Conservation (phyloP, 306 rosid species). For the Sphenostylis stenocarpa region DNA sequence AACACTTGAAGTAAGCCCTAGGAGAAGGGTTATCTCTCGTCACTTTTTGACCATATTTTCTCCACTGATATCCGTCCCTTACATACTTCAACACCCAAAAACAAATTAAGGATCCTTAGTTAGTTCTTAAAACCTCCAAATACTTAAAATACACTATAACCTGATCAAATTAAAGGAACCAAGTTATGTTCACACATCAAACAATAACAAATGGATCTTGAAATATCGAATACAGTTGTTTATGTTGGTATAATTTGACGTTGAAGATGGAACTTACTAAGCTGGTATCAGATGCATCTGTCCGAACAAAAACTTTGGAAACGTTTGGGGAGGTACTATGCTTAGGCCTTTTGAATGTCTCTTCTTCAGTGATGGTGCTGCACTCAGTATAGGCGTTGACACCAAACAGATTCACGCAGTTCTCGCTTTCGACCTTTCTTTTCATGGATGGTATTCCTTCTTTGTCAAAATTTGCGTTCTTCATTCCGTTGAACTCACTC, state of each 20-base stretch:
- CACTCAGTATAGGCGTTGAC: slow-evolving; percentile 36
- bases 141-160: too few species aligned
- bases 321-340: slow-evolving; percentile 42
- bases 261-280: slow-evolving; percentile 48
- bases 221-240: too few species aligned
- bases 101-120: not conserved
- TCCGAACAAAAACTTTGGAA: slow-evolving; percentile 56
- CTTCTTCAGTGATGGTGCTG: slow-evolving; percentile 53
- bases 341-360: slow-evolving; percentile 48
- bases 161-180: too few species aligned
- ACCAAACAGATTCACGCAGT: slow-evolving; percentile 15
- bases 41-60: slow-evolving; percentile 94
- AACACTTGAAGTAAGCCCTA: slow-evolving; percentile 94
- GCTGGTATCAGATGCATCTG: slow-evolving; percentile 61
- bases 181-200: not conserved
- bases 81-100: slow-evolving; percentile 49
- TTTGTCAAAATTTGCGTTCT: slow-evolving; percentile 6
- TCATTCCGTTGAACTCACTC: slow-evolving; percentile 28
- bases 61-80: slow-evolving; percentile 95
- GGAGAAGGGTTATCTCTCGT: slow-evolving; percentile 96
- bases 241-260: not conserved
- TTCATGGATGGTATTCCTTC: slow-evolving; percentile 38
- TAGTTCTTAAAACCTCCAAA: not conserved
- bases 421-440: slow-evolving; percentile 51
- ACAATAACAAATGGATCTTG: not conserved